Base-by-base conservation (phyloP, 768 basidiomycete species). In the Trametes elegans region DNA sequence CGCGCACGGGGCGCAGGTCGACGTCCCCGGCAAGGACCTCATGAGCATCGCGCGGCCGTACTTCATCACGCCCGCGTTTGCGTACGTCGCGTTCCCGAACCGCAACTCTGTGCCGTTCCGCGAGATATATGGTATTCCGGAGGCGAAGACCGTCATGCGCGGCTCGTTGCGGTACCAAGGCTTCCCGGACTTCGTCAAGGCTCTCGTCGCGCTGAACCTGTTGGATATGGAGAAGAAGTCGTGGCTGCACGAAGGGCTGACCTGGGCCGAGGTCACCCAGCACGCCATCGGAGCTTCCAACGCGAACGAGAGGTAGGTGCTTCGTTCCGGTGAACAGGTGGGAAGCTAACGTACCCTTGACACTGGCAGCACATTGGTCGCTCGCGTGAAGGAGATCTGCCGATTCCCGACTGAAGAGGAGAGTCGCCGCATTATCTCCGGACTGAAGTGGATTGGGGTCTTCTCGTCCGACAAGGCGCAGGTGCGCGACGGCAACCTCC, bases 51-150 rank as follows among this genome's bases (percentile, higher is more conserved):
- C 96, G 57, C 85, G 89, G 68, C 90, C 97, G 2, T 97, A 95
- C 82, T 96, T 83, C 71, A 93, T 98, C 72, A 84, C 90, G 10
- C 95, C 96, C 18, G 94, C 94, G 10, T 98, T 90, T 68, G 94
- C 92, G 2, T 96, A 98, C 64, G 93, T 98, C 61, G 90, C 87
- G 27, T 98, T 98, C 74, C 95, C 97, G 55, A 99, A 99, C 78
- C 85, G 97, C 53, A 87, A 99, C 74, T 95, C 92, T 2, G 80
- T 85, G 3, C 86, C 89, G 6, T 99, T 94, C 84, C 81, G 81
- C 58, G 87, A 97, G 73, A 93, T 79, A 65, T 99, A 99, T 77
- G 76, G 81, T 61, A 95, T 99, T 60, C 90, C 90, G 11, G 97
- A 98, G 71, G 93, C 92, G 9, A 84, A 97, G 74, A 94, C 91